Percentiles rank a stretch among this genome's conserved stretches.
Conservation (phyloP, 176 grass and related monocot genomes). For the Musa troglodytarum region DNA sequence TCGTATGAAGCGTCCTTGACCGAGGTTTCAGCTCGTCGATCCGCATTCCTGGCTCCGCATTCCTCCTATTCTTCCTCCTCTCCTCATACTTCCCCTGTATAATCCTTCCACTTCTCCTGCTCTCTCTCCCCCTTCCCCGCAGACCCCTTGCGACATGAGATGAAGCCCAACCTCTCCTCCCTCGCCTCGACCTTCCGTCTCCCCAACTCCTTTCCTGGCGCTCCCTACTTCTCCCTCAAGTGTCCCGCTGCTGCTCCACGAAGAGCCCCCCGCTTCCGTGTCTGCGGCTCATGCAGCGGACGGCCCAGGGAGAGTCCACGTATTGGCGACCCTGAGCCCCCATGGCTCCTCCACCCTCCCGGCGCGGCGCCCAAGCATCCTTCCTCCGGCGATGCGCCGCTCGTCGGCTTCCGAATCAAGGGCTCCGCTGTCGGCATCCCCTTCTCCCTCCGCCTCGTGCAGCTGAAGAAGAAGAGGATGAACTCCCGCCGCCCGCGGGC, state of each 20-base stretch:
- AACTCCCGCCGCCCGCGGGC: constrained; percentile 1
- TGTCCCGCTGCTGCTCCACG: neutral
- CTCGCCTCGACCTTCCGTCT: neutral
- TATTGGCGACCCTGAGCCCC: neutral
- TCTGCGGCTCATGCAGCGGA: neutral
- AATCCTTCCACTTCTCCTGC: neutral
- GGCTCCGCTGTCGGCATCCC: constrained; percentile 4
- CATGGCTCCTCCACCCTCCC: constrained; percentile 9
- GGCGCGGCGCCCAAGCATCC: neutral
- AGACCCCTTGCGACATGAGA: neutral
- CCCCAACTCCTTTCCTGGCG: neutral
- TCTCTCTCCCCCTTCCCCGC: neutral
- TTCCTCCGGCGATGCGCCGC: neutral
- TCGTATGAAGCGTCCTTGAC: no score
- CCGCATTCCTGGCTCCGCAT: neutral
- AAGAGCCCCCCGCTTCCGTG: neutral
- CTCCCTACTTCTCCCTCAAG: neutral
- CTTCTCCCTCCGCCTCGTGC: constrained; percentile 19
- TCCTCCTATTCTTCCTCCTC: no score
- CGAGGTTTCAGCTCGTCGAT: neutral
- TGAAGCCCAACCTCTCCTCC: neutral
- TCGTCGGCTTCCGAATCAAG: neutral
- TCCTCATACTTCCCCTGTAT: neutral
- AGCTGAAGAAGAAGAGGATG: constrained; percentile 18
- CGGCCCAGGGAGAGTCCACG: neutral